phyloP scores from a whole-genome alignment of 352 stramenopile genomes.

The Thraustotheca clavata region DNA sequence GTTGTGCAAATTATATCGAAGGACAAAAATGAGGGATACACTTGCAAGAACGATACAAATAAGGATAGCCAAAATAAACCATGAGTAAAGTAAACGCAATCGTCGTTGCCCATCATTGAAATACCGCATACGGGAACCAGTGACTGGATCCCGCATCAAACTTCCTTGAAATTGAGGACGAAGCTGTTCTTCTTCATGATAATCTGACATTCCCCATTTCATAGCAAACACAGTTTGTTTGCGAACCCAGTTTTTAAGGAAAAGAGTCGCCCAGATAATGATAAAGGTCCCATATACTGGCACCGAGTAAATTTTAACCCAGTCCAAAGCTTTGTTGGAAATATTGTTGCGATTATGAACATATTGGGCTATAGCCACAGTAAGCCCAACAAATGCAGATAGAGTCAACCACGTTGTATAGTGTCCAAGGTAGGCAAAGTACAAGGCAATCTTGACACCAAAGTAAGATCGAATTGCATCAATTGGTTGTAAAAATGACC shows the following conservation, averaged over 20 bases:
- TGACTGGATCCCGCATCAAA: conserved; percentile 65
- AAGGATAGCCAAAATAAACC: conserved; percentile 69
- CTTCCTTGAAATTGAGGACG: conserved; percentile 74
- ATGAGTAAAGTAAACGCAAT: conserved; percentile 65
- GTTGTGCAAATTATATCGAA: conserved; percentile 66
- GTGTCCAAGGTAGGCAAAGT: conserved; percentile 96
- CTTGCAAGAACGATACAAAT: conserved; percentile 68
- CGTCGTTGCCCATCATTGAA: conserved; percentile 62
- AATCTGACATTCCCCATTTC: conserved; percentile 78
- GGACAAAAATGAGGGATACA: conserved; percentile 68
- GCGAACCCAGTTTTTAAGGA: conserved; percentile 88
- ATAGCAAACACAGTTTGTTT: conserved; percentile 72
- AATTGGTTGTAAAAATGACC: conserved; percentile 71
- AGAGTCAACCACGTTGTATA: conserved; percentile 93
- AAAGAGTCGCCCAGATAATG: conserved; percentile 83
- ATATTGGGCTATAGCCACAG: conserved; percentile 73
- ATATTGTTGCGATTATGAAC: conserved; percentile 25
- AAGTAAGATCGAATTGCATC: conserved; percentile 78
- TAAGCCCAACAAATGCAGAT: conserved; percentile 82
- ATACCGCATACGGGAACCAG: conserved; percentile 60
- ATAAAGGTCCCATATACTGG: conserved; percentile 84
- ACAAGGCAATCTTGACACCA: conserved; percentile 93
- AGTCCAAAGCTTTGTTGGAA: conserved; percentile 32
- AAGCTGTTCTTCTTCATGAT: conserved; percentile 55
- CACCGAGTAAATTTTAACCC: conserved; percentile 64